A percentile compares a stretch with the other conserved stretches of the same genome.
These are phyloP conservation scores for Geotrichum ghanense DNA, from an alignment of 805 yeast species.

Conservation along the genomic window DNA sequence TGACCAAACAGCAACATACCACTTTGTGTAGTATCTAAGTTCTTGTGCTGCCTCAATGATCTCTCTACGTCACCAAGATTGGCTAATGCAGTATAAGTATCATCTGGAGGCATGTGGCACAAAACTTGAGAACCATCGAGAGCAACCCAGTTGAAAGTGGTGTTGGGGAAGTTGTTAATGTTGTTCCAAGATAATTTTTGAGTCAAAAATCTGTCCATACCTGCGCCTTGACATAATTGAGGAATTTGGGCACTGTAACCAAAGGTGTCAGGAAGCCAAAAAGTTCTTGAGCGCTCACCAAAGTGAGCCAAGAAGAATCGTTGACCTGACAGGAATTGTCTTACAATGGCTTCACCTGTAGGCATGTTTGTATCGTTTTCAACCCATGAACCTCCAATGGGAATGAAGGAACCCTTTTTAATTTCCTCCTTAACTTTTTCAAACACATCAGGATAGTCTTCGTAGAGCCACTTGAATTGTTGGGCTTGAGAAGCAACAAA, in stretches of 20 bases:
- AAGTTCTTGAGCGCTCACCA: conserved; percentile 61
- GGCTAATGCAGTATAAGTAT: conserved; percentile 89
- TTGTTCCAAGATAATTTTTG: conserved; percentile 96
- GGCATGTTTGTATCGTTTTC: conserved; percentile 96
- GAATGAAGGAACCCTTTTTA: conserved; percentile 64
- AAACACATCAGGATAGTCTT: conserved; percentile 78
- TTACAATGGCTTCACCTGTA: conserved; percentile 77
- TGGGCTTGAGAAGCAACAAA: conserved; percentile 96
- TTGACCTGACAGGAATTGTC: conserved; percentile 89
- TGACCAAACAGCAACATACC: conserved; percentile 79
- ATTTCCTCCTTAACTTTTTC: conserved; percentile 53
- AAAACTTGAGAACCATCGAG: conserved; percentile 87
- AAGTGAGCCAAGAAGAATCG: conserved; percentile 70
- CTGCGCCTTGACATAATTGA: conserved; percentile 80
- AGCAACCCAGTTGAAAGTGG: conserved; percentile 92
- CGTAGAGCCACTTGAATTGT: conserved; percentile 83
- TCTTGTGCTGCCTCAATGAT: conserved; percentile 71
- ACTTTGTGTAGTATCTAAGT: conserved; percentile 65
- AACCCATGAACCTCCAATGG: conserved; percentile 97
- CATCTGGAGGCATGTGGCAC: conserved; percentile 96
- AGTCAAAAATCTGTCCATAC: conserved; percentile 74
- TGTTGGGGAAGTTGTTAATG: conserved; percentile 78
- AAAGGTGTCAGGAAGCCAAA: conserved; percentile 96
- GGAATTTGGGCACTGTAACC: conserved; percentile 96
- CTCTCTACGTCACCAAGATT: conserved; percentile 87